Evolutionary conservation across 2,329 filamentous ascomycete genomes (phyloP), one percentile per base, ranked within the genome.

Genomic region (Colletotrichum destructivum): DNA sequence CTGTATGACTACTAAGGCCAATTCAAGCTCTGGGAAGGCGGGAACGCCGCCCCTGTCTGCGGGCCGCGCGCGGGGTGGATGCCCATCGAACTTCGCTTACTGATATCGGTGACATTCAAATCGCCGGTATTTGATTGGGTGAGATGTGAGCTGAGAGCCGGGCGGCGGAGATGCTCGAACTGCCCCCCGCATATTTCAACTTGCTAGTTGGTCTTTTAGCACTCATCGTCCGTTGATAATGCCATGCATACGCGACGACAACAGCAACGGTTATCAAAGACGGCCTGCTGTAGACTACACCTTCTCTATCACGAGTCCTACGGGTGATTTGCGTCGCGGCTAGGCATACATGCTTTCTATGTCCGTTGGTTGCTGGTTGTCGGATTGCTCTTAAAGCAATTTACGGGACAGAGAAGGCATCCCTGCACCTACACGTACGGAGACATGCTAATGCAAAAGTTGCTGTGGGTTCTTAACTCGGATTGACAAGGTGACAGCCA

Each of bases 91-190:
- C 51, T 56, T 49, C 31, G 42, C 51, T 35, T 57, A 42, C 42
- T 42, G 51, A 49, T 64, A 52, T 35, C 18, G n/a, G 23, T 44
- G 42, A 18, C 65, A 69, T 54, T 72, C 18, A 69, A 64, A 56
- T 69, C 56, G 23, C 26, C n/a, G 11, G 16, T 23, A 15, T 42
- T 4, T 69, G 46, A 69, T 69, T 69, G 69, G 69, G 35, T 3
- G 42, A 35, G 8, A 4, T 23, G 4, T 13, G 13, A 42, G 44
- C 23, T 26, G 11, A 38, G 55, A 21, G 31, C 51, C 23, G 46
- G 66, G 15, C 47, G 60, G 55, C 67, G 67, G 67, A 70, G 55
- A 72, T 61, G 65, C 16, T 64, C 11, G 47, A 42, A 55, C 13
- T 49, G 54, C 49, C 47, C 47, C 47, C 26, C 26, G 9, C 60